Evolutionary conservation across 2,329 filamentous ascomycete species (phyloP), one percentile per base, ranked within the genome.

Genomic region (Lojkania enalia): DNA sequence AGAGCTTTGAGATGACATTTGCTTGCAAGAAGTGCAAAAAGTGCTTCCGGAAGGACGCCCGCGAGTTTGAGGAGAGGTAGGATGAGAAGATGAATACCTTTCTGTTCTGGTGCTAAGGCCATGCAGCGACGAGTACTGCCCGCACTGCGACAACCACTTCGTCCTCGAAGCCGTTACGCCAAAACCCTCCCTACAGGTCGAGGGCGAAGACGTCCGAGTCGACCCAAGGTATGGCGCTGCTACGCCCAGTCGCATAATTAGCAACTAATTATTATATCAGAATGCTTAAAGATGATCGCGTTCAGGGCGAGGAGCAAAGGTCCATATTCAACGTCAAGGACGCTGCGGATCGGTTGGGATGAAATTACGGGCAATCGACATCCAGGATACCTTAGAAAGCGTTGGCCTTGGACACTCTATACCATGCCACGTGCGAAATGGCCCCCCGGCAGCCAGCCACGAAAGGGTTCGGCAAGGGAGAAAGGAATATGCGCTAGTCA

Each of bases 11-110:
- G 66, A 95, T 99, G 90, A 82, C 78, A 27, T 97, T 99, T 65
- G 90, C 89, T 40, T 99, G 94, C 82, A 99, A 99, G 64, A 99
- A 99, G 77, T 99, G 94, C 84, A 91, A 87, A 60, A 99, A 99
- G 74, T 91, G 86, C 72, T 99, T 99, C 78, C 87, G 94, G 58
- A 99, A 97, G 70, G 89, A 99, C 63, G 87, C 87, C 35, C 76
- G 83, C 54, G 88, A 96, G 69, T 96, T 96, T 61, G 94, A 99
- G 59, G 94, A 99, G 60, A 86, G 77, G 77, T 79, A 32, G 16
- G 32, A 40, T 19, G 16, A 19, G 12, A 14, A 19, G 7, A 31
- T n/a, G 21, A 7, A 20, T 20, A 15, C 12, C 6, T 16, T 9
- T 15, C 4, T 2, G 19, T 20, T n/a, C 14, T 7, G 7, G 15